Conservation (phyloP, 2,329 filamentous ascomycete species). For the Verticillium dahliae region DNA sequence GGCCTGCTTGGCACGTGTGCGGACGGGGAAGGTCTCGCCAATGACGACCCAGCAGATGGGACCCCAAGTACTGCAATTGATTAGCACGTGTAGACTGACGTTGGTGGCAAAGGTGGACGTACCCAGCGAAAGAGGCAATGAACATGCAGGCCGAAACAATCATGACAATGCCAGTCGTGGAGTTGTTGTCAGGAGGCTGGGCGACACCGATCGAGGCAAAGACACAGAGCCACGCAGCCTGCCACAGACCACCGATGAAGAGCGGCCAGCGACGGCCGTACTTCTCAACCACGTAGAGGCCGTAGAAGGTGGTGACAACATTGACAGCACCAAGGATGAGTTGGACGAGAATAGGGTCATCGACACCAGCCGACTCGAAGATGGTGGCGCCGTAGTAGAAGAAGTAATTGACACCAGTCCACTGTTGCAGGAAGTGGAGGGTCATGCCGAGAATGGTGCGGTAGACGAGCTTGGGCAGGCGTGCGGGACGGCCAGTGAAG, state of each 20-base stretch:
- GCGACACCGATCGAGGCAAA: conserved; percentile 53
- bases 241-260: conserved; percentile 61
- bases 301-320: conserved; percentile 58
- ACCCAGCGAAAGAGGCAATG: conserved; percentile 60
- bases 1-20: conserved; percentile 47
- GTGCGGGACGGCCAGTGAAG: conserved; percentile 44
- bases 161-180: conserved; percentile 55
- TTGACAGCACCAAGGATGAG: conserved; percentile 65
- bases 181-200: conserved; percentile 32
- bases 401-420: conserved; percentile 58
- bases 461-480: conserved; percentile 53
- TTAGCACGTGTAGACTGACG: neutral
- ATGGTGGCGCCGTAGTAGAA: conserved; percentile 63
- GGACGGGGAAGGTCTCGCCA: conserved; percentile 57
- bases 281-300: conserved; percentile 62
- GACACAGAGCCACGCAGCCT: conserved; percentile 57
- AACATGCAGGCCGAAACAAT: conserved; percentile 70
- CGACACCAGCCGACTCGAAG: conserved; percentile 59
- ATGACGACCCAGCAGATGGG: conserved; percentile 64
- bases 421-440: conserved; percentile 62
- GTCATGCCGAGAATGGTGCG: conserved; percentile 56
- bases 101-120: conserved; percentile 8
- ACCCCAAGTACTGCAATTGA: conserved; percentile 49
- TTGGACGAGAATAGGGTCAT: conserved; percentile 60
- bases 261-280: conserved; percentile 64